Evolutionary conservation across 805 yeast species (phyloP).

Genomic region (Saccharomycopsis microspora): DNA sequence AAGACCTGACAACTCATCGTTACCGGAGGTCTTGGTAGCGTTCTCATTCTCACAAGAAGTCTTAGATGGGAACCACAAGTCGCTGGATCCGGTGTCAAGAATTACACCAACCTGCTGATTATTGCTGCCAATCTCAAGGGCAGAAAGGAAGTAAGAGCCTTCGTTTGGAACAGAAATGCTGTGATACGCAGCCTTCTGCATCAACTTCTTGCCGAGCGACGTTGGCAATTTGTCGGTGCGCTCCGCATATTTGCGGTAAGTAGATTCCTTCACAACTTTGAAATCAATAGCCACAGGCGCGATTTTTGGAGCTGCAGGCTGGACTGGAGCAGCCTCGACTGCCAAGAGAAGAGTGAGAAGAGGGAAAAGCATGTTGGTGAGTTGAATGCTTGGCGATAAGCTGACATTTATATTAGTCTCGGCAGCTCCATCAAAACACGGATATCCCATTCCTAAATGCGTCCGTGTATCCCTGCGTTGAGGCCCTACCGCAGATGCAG

Average conservation of each 20-base stretch:
- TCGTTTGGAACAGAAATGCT: slow-evolving; percentile 13
- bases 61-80: slow-evolving; percentile 9
- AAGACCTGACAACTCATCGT: slow-evolving; percentile 2
- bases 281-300: slow-evolving; percentile 9
- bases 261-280: slow-evolving; percentile 5
- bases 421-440: neutral
- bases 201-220: slow-evolving; percentile 5
- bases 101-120: slow-evolving; percentile 18
- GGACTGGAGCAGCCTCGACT: slow-evolving; percentile 7
- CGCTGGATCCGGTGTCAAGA: slow-evolving; percentile 22
- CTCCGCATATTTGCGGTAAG: neutral
- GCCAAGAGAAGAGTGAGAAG: neutral
- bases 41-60: slow-evolving; percentile 5
- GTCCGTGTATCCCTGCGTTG: too few relatives aligned
- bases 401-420: neutral
- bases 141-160: slow-evolving; percentile 5
- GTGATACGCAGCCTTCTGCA: neutral
- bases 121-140: slow-evolving; percentile 20
- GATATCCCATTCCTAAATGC: too few relatives aligned
- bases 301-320: neutral
- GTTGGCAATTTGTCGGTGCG: slow-evolving; percentile 1
- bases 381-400: neutral
- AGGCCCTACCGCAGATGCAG: too few relatives aligned
- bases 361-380: neutral
- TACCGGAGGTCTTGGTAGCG: slow-evolving; percentile 4